phyloP scores from a whole-genome alignment of 2,329 filamentous ascomycete species.

The Xylaria sp. region DNA sequence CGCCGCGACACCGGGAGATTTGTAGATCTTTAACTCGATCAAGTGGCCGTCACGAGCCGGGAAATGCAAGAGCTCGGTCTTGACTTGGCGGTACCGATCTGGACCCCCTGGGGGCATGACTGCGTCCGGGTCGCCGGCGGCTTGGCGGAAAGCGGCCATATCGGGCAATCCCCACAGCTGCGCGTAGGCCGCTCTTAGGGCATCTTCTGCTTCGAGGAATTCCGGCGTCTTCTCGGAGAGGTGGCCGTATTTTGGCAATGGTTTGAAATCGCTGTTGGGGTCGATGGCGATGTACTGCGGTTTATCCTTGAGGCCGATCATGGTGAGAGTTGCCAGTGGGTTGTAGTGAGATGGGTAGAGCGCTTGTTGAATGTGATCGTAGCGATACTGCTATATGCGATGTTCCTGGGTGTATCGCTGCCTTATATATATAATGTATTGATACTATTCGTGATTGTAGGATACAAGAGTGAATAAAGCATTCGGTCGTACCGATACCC shows the following conservation, averaged over 20 bases:
- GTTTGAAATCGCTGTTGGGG: slow-evolving; percentile 42
- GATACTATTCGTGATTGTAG: no score
- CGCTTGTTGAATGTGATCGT: background rate
- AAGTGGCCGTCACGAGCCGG: slow-evolving; percentile 42
- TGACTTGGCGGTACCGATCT: slow-evolving; percentile 43
- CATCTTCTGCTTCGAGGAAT: slow-evolving; percentile 38
- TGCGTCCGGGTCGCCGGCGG: slow-evolving; percentile 38
- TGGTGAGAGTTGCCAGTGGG: slow-evolving; percentile 5
- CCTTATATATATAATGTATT: no score
- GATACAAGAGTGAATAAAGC: background rate
- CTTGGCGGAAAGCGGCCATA: slow-evolving; percentile 39
- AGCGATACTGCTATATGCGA: background rate
- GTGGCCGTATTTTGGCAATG: slow-evolving; percentile 45
- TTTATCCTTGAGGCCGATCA: slow-evolving; percentile 29
- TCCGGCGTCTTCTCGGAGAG: slow-evolving; percentile 42
- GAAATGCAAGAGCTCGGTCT: slow-evolving; percentile 39
- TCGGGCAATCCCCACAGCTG: slow-evolving; percentile 35
- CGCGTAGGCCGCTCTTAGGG: slow-evolving; percentile 36
- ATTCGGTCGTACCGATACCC: background rate
- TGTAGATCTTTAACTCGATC: slow-evolving; percentile 46
- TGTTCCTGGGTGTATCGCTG: background rate
- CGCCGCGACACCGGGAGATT: slow-evolving; percentile 32
- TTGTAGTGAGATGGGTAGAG: background rate
- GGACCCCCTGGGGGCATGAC: slow-evolving; percentile 39
- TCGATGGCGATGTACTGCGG: slow-evolving; percentile 33